Conservation (phyloP, 306 rosid species). For the Inga leiocalycina region DNA sequence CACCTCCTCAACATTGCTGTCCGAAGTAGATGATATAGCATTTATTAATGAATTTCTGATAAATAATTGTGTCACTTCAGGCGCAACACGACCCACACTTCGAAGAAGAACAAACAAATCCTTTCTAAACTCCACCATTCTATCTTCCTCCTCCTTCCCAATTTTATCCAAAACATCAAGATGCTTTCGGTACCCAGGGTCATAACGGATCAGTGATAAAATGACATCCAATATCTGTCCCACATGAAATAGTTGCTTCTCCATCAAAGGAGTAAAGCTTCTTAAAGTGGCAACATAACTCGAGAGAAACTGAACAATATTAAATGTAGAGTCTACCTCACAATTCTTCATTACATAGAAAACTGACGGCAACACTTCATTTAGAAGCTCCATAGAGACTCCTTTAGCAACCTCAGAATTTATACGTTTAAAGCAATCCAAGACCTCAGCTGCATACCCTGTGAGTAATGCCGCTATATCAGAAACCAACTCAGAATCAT, state of each 20-base stretch:
- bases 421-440: constrained; percentile 86
- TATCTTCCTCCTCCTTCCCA: constrained; percentile 92
- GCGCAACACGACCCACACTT: constrained; percentile 59
- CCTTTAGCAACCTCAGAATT: constrained; percentile 76
- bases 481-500: constrained; percentile 68
- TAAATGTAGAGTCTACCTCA: constrained; percentile 82
- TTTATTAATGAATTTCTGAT: constrained; percentile 66
- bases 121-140: constrained; percentile 87
- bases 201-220: constrained; percentile 69
- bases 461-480: constrained; percentile 71
- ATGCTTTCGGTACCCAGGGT: constrained; percentile 66
- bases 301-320: constrained; percentile 81
- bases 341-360: constrained; percentile 63
- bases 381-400: constrained; percentile 60
- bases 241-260: constrained; percentile 72
- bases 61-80: constrained; percentile 73
- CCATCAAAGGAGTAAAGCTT: constrained; percentile 67
- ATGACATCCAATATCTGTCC: constrained; percentile 91
- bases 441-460: constrained; percentile 80
- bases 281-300: constrained; percentile 77
- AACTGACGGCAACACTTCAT: constrained; percentile 21
- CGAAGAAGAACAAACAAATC: constrained; percentile 81
- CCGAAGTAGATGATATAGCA: constrained; percentile 71
- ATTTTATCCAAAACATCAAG: constrained; percentile 79
- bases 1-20: constrained; percentile 53